These are phyloP conservation scores for Trichophyton mentagrophytes DNA, from an alignment of 2,329 filamentous ascomycete genomes.

Conservation along the genomic window DNA sequence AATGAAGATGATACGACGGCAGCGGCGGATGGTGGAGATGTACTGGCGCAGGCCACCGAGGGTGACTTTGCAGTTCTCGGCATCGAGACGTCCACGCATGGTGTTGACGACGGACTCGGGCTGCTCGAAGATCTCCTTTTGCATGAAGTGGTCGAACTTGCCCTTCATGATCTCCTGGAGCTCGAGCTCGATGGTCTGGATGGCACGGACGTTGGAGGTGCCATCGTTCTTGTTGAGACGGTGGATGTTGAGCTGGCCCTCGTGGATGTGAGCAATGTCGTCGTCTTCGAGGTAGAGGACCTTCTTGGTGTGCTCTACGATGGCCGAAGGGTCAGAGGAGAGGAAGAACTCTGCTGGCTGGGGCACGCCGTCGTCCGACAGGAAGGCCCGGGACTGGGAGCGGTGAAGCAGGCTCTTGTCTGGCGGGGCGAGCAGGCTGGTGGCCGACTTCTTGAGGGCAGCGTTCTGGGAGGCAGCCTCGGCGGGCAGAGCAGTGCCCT, in stretches of 20 bases:
- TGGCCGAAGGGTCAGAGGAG: slow-evolving; percentile 94
- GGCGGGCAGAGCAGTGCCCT: slow-evolving; percentile 71
- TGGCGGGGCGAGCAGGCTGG: slow-evolving; percentile 65
- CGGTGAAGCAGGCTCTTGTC: slow-evolving; percentile 98
- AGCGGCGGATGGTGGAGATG: slow-evolving; percentile 90
- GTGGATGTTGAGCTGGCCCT: slow-evolving; percentile 98
- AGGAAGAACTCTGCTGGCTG: slow-evolving; percentile 99
- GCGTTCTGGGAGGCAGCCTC: slow-evolving; percentile 94
- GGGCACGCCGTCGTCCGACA: slow-evolving; percentile 94
- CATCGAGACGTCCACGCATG: slow-evolving; percentile 95
- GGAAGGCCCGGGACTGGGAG: slow-evolving; percentile 95
- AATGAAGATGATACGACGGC: slow-evolving; percentile 96
- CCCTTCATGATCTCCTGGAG: slow-evolving; percentile 99
- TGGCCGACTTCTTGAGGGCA: slow-evolving; percentile 78
- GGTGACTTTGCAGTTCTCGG: slow-evolving; percentile 85
- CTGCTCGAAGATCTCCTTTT: slow-evolving; percentile 99
- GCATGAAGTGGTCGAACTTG: slow-evolving; percentile 99
- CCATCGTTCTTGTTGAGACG: slow-evolving; percentile 93
- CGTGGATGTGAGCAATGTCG: slow-evolving; percentile 98
- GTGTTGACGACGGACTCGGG: slow-evolving; percentile 99
- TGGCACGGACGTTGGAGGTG: slow-evolving; percentile 90
- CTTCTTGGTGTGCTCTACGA: slow-evolving; percentile 99
- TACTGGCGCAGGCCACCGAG: slow-evolving; percentile 93
- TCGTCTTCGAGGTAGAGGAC: slow-evolving; percentile 99
- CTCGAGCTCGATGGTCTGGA: slow-evolving; percentile 97